Base-by-base conservation (phyloP, 2,329 filamentous ascomycete species). In the Diaporthe aspalathi region DNA sequence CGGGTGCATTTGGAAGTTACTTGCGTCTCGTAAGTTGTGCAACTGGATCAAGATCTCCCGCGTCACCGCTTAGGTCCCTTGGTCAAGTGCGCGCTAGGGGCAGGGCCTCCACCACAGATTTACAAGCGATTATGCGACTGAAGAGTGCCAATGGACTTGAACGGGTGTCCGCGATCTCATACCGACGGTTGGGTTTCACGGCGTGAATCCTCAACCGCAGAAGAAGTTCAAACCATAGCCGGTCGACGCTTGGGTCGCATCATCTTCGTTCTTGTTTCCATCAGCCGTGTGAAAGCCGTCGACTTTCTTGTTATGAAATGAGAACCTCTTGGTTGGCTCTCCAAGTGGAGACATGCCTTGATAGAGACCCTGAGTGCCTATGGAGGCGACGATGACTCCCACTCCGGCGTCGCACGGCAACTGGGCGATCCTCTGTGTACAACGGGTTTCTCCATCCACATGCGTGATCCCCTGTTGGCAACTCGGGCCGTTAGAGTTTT, bases 361-460 rank as follows among this genome's bases (percentile, higher is more conserved):
- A 5, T 12, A n/a, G 43, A 35, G n/a, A 22, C 29, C 14, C 29
- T 22, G 27, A n/a, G 14, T n/a, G 29, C 45, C 20, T 14, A 24
- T n/a, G 20, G 43, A 35, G 7, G 17, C 6, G 60, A 17, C 20
- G 17, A n/a, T n/a, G 6, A 17, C 57, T 35, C 17, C 17, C n/a
- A 45, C 29, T 35, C 60, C 60, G 60, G 50, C 45, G 60, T 65
- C 29, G 45, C 60, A 65, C 60, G 45, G 20, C 60, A 17, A 35
- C 60, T 49, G 35, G 43, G 29, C 43, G 29, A 50, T 35, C 20
- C 43, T 38, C 20, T 50, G 60, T 65, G 60, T 50, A 65, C 38
- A 38, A 38, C 60, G 45, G 60, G 9, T 43, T 50, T 65, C 60
- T 50, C 45, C 29, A 38, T 35, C 6, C 12, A 17, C n/a, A 4